Base-by-base conservation (phyloP, 306 rosid genomes). In the Myrica gale region DNA sequence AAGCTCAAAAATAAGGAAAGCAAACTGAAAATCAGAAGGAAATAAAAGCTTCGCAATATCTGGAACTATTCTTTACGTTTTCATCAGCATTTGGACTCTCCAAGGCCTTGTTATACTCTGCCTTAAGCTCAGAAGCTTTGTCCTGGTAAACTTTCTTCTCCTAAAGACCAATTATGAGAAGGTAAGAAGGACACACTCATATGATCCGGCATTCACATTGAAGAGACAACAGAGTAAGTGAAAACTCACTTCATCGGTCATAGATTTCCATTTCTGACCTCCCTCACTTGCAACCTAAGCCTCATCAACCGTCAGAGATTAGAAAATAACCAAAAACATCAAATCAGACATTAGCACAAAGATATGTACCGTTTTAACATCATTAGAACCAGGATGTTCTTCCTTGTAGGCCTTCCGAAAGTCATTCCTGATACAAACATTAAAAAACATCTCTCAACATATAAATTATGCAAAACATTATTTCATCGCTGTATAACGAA, bases 91-190 rank as follows among this genome's bases (percentile, higher is more conserved):
- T 80, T 45, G 65, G 77, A 13, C n/a, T 72, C 79, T 76, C 88
- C 83, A 87, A 51, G 11, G 89, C 89, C 79, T 84, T 88, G 39
- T 82, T 79, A 39, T 89, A 89, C 71, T 84, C 97, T 11, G 79
- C 90, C 83, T 92, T 95, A n/a, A 90, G 87, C 75, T 92, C 97
- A 17, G 82, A 88, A 79, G 86, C 90, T 71, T 83, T 95, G 73
- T 89, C 97, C 46, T 81, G 50, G 72, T 90, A 95, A 51, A 84
- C 86, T 76, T 92, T 92, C 85, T 92, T 95, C 84, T 95, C 98
- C 92, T 93, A 76, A 58, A 43, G 39, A 32, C 43, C 73, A 75
- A 21, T 4, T 9, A 72, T 19, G 17, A 8, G 61, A 9, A 7
- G 16, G n/a, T 75, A n/a, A 62, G 5, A 23, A 62, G 7, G 11